These are phyloP conservation scores for Omphalea diandra DNA, from an alignment of 441 rosid genomes.

Conservation along the genomic window DNA sequence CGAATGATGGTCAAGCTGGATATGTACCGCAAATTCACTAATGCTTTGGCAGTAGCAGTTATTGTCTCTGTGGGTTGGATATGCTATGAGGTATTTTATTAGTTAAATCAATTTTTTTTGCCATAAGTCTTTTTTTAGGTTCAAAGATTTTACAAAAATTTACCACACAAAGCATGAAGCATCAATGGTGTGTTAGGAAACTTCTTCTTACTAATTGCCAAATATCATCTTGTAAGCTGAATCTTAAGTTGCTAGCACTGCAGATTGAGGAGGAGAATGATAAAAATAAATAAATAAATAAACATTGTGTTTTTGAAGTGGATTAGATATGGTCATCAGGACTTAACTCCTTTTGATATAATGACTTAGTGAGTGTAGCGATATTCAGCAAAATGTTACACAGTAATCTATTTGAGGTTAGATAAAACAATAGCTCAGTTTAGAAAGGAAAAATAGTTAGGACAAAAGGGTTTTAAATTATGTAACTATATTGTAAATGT, in stretches of 20 bases:
- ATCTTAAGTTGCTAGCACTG: neutral
- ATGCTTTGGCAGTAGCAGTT: constrained; percentile 88
- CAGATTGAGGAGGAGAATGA: neutral
- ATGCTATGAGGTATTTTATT: constrained; percentile 80
- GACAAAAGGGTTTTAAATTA: neutral
- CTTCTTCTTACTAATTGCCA: neutral
- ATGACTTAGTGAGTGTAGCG: neutral
- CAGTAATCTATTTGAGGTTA: too few relatives aligned
- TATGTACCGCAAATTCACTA: constrained; percentile 91
- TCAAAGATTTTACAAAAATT: constrained; percentile 1
- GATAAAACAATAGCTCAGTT: too few relatives aligned
- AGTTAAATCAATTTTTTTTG: neutral
- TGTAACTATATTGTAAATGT: neutral
- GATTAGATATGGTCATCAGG: neutral
- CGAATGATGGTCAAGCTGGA: constrained; percentile 86
- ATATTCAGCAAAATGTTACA: neutral
- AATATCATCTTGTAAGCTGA: neutral
- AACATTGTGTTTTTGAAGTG: neutral
- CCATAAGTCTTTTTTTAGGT: neutral
- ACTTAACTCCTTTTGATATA: neutral
- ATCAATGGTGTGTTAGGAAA: neutral
- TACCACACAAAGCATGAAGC: neutral
- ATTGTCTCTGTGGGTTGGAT: constrained; percentile 94
- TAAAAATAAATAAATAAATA: too few relatives aligned
- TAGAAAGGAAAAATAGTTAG: neutral